Percentiles rank a stretch among this genome's conserved stretches.
phyloP scores from a whole-genome alignment of 2,329 filamentous ascomycete genomes.

The Dactylellina leptospora region DNA sequence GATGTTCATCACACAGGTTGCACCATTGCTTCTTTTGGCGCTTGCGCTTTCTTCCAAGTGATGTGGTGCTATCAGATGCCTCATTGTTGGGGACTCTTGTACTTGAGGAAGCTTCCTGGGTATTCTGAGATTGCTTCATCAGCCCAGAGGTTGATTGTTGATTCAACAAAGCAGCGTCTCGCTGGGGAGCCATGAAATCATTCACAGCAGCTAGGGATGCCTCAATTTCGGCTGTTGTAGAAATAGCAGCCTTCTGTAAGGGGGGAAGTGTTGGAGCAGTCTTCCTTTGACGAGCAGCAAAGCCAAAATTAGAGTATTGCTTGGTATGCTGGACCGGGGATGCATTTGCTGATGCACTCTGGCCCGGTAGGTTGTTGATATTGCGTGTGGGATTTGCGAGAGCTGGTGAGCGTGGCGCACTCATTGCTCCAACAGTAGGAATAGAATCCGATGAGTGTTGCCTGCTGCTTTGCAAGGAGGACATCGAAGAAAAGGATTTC shows the following conservation, averaged over 20 bases:
- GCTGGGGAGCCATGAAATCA: slow-evolving; percentile 28
- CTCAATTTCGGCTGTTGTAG: slow-evolving; percentile 46
- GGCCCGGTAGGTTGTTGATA: not conserved
- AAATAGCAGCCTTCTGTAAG: slow-evolving; percentile 46
- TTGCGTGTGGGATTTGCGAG: slow-evolving; percentile 11
- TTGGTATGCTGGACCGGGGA: slow-evolving; percentile 7
- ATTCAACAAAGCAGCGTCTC: not conserved
- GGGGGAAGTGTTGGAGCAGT: slow-evolving; percentile 9
- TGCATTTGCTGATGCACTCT: slow-evolving; percentile 4
- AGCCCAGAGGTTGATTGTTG: not conserved
- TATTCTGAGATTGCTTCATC: not conserved
- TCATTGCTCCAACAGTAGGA: slow-evolving; percentile 24
- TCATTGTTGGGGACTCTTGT: slow-evolving; percentile 13
- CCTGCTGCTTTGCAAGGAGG: slow-evolving; percentile 35
- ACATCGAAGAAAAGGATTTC: slow-evolving; percentile 43
- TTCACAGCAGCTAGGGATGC: slow-evolving; percentile 22
- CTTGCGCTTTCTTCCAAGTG: slow-evolving; percentile 39
- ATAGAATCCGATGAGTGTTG: slow-evolving; percentile 46
- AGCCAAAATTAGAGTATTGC: slow-evolving; percentile 45
- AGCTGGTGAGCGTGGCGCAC: slow-evolving; percentile 31
- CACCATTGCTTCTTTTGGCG: slow-evolving; percentile 65
- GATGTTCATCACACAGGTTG: slow-evolving; percentile 73
- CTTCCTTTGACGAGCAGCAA: slow-evolving; percentile 32
- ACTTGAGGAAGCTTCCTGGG: slow-evolving; percentile 5
- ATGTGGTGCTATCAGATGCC: slow-evolving; percentile 12